Evolutionary conservation across 2,329 filamentous ascomycete species (phyloP).

Genomic region (Pseudocercospora eumusae): DNA sequence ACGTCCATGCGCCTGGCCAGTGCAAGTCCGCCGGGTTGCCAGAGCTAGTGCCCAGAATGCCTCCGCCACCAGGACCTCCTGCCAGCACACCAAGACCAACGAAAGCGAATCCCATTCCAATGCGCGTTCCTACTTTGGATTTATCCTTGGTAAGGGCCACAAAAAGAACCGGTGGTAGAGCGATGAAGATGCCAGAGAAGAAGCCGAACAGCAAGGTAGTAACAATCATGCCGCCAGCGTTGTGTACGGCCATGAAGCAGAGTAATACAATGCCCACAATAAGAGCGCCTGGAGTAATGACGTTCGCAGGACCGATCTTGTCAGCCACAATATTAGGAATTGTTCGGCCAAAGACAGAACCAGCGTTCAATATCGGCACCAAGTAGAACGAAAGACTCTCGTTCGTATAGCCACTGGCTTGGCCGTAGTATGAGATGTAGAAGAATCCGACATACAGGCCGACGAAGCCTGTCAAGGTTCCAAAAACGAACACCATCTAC

Average conservation of each 20-base stretch:
- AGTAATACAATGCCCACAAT: conserved; percentile 42
- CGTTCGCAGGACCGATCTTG: conserved; percentile 44
- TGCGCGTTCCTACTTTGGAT: conserved; percentile 44
- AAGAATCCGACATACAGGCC: conserved; percentile 45
- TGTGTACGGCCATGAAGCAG: conserved; percentile 43
- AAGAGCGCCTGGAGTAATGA: conserved; percentile 38
- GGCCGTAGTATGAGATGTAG: conserved; percentile 45
- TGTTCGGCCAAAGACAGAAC: conserved; percentile 45
- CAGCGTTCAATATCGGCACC: conserved; percentile 47
- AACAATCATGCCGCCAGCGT: conserved; percentile 40
- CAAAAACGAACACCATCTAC: conserved; percentile 40
- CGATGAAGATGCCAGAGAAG: conserved; percentile 48
- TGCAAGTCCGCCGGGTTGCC: conserved; percentile 53
- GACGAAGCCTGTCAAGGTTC: conserved; percentile 44
- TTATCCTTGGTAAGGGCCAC: conserved; percentile 46
- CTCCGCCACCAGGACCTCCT: conserved; percentile 44
- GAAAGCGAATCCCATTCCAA: conserved; percentile 38
- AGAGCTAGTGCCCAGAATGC: conserved; percentile 64
- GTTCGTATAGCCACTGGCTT: conserved; percentile 37
- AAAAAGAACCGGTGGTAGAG: conserved; percentile 46
- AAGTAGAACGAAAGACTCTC: conserved; percentile 46
- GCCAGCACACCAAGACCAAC: conserved; percentile 40
- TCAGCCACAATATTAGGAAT: conserved; percentile 45
- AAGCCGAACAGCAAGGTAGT: conserved; percentile 46
- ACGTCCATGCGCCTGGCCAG: conserved; percentile 48